A percentile compares a stretch with the other conserved stretches of the same genome.
Evolutionary conservation across 179 eudicot species (phyloP).

Genomic region (Corrigiola litoralis): DNA sequence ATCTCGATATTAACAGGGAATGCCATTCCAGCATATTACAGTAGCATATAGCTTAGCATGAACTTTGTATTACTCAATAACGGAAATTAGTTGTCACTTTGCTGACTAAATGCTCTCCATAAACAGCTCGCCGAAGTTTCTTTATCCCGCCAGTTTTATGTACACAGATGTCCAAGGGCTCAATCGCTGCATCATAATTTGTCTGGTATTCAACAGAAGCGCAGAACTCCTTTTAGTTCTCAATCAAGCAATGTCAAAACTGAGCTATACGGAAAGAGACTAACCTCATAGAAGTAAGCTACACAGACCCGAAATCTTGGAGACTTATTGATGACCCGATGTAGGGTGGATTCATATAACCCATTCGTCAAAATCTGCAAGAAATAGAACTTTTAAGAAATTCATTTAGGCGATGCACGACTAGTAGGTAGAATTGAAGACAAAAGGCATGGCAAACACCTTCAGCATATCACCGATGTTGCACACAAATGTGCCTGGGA

Average conservation of each 20-base stretch:
- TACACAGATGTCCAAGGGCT: constrained; percentile 70
- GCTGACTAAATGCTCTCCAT: constrained; percentile 78
- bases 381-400: not conserved
- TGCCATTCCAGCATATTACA: not conserved
- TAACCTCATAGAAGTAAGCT: constrained; percentile 94
- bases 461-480: constrained; percentile 93
- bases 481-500: constrained; percentile 93
- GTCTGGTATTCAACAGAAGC: constrained; percentile 59
- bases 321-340: constrained; percentile 69
- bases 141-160: constrained; percentile 52
- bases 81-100: constrained; percentile 75
- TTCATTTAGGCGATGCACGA: not conserved
- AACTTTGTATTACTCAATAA: constrained; percentile 15
- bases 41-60: not conserved
- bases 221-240: not conserved
- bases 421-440: not conserved
- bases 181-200: constrained; percentile 77
- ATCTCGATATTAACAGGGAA: no score
- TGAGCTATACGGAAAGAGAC: not conserved
- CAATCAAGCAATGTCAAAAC: not conserved
- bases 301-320: constrained; percentile 66
- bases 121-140: constrained; percentile 70
- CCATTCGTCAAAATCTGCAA: constrained; percentile 84
- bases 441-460: constrained; percentile 35
- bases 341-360: constrained; percentile 82